Conservation (phyloP, 345 rosid species). For the Syzygium aqueum region DNA sequence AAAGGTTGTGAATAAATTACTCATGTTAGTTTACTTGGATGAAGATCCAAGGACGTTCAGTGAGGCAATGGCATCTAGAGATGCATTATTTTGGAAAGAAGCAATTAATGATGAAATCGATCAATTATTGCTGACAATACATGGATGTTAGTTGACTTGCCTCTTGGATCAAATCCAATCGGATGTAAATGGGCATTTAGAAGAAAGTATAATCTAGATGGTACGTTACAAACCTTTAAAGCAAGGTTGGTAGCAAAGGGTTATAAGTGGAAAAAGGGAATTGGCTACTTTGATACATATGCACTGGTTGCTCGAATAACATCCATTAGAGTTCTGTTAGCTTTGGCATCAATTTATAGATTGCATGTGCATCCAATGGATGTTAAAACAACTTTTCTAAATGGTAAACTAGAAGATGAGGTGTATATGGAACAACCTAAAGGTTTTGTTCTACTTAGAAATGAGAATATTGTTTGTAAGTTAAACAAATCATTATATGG, state of each 20-base stretch:
- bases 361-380: neutral
- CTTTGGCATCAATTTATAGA: neutral
- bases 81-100: neutral
- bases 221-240: neutral
- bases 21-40: neutral
- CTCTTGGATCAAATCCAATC: neutral
- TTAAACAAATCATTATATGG: no score
- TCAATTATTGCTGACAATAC: neutral
- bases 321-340: no score
- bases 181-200: neutral
- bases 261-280: no score
- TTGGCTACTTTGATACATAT: neutral
- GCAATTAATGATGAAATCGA: neutral
- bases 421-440: neutral
- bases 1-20: no score
- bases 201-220: neutral
- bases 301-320: neutral
- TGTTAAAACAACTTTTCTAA: no score
- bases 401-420: neutral
- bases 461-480: neutral
- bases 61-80: neutral
- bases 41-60: neutral
- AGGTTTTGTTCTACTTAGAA: neutral
- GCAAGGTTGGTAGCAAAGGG: neutral
- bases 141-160: neutral